Percentiles rank a stretch among this genome's conserved stretches.
Conservation (phyloP, 345 rosid genomes). For the Moricandia arvensis region DNA sequence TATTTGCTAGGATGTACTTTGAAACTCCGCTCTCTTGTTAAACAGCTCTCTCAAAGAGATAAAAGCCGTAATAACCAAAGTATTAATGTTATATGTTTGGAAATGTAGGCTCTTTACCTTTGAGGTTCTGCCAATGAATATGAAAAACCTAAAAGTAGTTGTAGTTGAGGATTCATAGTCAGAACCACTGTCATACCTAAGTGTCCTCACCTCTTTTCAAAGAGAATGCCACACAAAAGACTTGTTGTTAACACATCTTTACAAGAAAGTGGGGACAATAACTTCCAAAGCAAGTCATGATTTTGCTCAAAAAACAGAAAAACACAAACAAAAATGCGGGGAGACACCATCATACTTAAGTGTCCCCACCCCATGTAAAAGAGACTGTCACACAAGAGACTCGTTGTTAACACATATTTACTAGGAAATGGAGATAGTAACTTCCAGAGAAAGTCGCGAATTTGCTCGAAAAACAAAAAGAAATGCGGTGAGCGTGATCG, state of each 20-base stretch:
- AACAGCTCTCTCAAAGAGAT: not conserved
- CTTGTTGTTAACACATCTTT: too few relatives aligned
- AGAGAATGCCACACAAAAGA: too few relatives aligned
- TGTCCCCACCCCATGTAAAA: not conserved
- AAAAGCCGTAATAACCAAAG: not conserved
- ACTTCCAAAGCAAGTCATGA: too few relatives aligned
- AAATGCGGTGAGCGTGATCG: conserved; percentile 75
- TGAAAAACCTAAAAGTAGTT: not conserved
- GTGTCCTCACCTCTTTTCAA: too few relatives aligned
- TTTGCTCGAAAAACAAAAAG: not conserved
- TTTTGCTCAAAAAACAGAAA: too few relatives aligned
- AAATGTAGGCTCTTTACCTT: too few relatives aligned
- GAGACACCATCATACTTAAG: not conserved
- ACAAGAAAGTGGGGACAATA: too few relatives aligned
- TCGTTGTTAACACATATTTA: not conserved
- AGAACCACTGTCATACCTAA: too few relatives aligned
- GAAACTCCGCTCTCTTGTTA: not conserved
- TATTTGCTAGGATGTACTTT: not conserved
- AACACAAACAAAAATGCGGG: too few relatives aligned
- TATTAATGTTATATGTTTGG: not conserved
- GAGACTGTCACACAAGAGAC: not conserved
- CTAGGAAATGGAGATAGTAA: not conserved
- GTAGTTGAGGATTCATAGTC: not conserved
- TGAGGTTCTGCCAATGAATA: not conserved
- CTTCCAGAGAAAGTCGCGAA: not conserved